Percentiles rank a stretch among this genome's conserved stretches.
Conservation (phyloP, 2,329 filamentous ascomycete genomes). For the Massarina eburnea region DNA sequence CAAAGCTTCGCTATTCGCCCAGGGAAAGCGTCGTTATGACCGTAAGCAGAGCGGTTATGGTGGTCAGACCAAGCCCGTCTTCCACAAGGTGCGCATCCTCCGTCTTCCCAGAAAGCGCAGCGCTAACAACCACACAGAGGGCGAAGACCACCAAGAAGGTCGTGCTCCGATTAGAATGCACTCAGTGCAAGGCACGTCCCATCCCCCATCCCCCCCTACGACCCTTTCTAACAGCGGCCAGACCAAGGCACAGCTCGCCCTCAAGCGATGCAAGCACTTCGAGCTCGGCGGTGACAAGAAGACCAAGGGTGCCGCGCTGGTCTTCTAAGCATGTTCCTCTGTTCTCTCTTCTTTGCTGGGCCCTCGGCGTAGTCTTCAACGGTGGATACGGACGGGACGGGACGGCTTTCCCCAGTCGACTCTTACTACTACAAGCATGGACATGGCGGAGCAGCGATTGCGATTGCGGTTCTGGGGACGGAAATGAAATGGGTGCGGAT, state of each 20-base stretch:
- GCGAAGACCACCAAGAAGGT: conserved; percentile 99
- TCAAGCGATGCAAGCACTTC: conserved; percentile 99
- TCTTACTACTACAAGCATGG: conserved; percentile 36
- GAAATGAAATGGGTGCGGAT: conserved; percentile 35
- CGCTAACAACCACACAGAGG: conserved; percentile 62
- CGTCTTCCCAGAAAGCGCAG: neutral
- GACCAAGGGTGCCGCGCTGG: conserved; percentile 99
- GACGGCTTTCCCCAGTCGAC: conserved; percentile 37
- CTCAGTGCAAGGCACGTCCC: conserved; percentile 71
- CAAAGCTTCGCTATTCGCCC: conserved; percentile 93
- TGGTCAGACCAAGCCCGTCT: conserved; percentile 99
- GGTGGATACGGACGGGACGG: conserved; percentile 36
- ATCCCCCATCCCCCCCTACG: too few relatives aligned
- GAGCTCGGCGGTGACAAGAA: conserved; percentile 99
- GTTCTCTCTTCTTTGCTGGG: conserved; percentile 44
- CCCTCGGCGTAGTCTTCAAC: conserved; percentile 42
- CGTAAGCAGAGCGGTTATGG: conserved; percentile 97
- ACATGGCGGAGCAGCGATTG: conserved; percentile 29
- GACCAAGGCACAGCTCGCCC: conserved; percentile 93
- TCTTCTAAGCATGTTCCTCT: conserved; percentile 79
- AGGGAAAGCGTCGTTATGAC: conserved; percentile 98
- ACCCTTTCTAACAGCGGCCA: conserved; percentile 16
- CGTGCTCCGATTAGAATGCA: conserved; percentile 97
- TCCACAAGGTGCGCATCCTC: conserved; percentile 68
- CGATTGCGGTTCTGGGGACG: conserved; percentile 32